These are phyloP conservation scores for Suillus clintonianus DNA, from an alignment of 768 basidiomycete genomes.

Conservation along the genomic window DNA sequence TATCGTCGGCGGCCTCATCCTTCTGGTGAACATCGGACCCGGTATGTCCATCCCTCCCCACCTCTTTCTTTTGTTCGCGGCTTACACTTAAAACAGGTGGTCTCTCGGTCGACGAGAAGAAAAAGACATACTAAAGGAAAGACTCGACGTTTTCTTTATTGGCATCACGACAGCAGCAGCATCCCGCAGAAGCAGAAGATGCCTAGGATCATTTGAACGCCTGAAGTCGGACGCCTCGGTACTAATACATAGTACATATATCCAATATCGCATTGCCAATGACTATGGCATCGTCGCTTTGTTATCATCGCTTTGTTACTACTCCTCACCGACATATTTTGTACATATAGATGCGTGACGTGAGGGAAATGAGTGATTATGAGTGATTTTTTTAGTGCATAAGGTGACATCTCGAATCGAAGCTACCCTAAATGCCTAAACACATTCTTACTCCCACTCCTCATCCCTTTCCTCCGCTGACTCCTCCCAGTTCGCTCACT, in stretches of 20 bases:
- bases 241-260: not conserved
- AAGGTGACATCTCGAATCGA: not conserved
- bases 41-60: slow-evolving; percentile 46
- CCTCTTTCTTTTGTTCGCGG: not conserved
- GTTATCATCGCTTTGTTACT: not conserved
- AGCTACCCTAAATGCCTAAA: slow-evolving; percentile 44
- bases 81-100: slow-evolving; percentile 59
- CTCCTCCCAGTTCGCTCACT: slow-evolving; percentile 78
- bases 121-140: slow-evolving; percentile 75
- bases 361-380: too few species aligned
- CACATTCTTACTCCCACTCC: slow-evolving; percentile 90
- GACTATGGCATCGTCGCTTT: not conserved
- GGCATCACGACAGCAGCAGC: not conserved
- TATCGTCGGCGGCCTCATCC: slow-evolving; percentile 95
- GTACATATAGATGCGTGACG: not conserved
- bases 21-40: slow-evolving; percentile 98
- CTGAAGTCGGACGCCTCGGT: not conserved
- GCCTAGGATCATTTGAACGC: not conserved
- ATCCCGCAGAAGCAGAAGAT: not conserved
- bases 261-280: slow-evolving; percentile 2
- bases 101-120: slow-evolving; percentile 98
- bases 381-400: not conserved
- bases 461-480: slow-evolving; percentile 71
- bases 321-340: too few species aligned
- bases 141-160: not conserved